Percentiles rank a stretch among this genome's conserved stretches.
Conservation (phyloP, 2,329 filamentous ascomycete species). For the Verticillium alfalfae region DNA sequence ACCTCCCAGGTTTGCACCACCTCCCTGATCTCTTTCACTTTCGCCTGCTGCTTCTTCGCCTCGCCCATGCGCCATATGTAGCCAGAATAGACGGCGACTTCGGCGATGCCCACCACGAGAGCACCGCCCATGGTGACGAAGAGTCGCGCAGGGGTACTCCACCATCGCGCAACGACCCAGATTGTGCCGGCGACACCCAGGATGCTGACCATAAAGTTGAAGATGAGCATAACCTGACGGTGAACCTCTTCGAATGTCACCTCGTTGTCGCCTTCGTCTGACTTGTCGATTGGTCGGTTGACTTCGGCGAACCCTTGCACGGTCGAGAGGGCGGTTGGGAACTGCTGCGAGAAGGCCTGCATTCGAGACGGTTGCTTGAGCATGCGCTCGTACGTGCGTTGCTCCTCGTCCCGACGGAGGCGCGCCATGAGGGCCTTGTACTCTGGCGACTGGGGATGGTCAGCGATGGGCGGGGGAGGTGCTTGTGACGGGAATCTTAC, state of each 20-base stretch:
- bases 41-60: conserved; percentile 58
- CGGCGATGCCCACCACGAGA: conserved; percentile 64
- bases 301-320: conserved; percentile 52
- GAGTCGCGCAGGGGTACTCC: conserved; percentile 64
- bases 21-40: conserved; percentile 59
- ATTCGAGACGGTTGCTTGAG: conserved; percentile 50
- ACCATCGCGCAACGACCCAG: conserved; percentile 74
- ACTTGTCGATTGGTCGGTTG: conserved; percentile 38
- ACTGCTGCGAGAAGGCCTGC: conserved; percentile 56
- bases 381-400: conserved; percentile 77
- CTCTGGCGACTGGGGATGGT: conserved; percentile 58
- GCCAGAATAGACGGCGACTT: conserved; percentile 71
- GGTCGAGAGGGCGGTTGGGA: conserved; percentile 41
- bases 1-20: conserved; percentile 69
- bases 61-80: conserved; percentile 68
- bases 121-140: conserved; percentile 68
- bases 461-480: conserved; percentile 2
- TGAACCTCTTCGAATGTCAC: conserved; percentile 69
- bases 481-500: conserved; percentile 39
- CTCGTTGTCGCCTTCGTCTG: conserved; percentile 54
- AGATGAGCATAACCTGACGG: conserved; percentile 75
- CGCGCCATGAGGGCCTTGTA: conserved; percentile 85
- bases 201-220: conserved; percentile 87
- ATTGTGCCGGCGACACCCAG: conserved; percentile 71
- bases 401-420: conserved; percentile 77